phyloP scores from a whole-genome alignment of 495 filamentous ascomycete genomes.

The Penicillium cinerascens region DNA sequence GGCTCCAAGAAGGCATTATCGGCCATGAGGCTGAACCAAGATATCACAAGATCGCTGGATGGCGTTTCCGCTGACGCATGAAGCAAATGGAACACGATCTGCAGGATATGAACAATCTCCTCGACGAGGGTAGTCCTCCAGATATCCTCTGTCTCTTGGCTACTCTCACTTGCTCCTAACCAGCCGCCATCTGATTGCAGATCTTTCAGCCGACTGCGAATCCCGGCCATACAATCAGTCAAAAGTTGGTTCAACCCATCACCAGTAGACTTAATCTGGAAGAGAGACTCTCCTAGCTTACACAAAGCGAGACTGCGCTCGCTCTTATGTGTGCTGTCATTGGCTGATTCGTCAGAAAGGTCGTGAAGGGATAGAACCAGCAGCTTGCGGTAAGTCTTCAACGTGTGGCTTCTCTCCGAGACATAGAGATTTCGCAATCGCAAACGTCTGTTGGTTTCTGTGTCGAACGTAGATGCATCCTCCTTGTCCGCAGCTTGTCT shows the following conservation, averaged over 20 bases:
- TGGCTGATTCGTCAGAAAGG: slow-evolving; percentile 7
- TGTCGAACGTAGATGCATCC: slow-evolving; percentile 54
- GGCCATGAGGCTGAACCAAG: slow-evolving; percentile 72
- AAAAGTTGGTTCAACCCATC: slow-evolving; percentile 26
- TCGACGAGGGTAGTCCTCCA: slow-evolving; percentile 63
- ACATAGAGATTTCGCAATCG: slow-evolving; percentile 67
- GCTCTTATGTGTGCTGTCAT: not conserved
- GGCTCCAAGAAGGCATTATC: slow-evolving; percentile 61
- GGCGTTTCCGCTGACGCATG: slow-evolving; percentile 53
- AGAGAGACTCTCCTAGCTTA: slow-evolving; percentile 31
- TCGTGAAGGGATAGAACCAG: slow-evolving; percentile 34
- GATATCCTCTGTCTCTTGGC: slow-evolving; percentile 52
- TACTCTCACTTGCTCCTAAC: slow-evolving; percentile 43
- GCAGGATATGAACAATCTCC: slow-evolving; percentile 68
- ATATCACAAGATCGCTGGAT: slow-evolving; percentile 54
- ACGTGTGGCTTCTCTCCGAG: slow-evolving; percentile 54
- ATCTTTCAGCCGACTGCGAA: slow-evolving; percentile 42
- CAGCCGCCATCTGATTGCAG: slow-evolving; percentile 51
- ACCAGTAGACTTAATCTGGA: slow-evolving; percentile 27
- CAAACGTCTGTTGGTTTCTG: slow-evolving; percentile 51
- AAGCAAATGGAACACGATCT: slow-evolving; percentile 67
- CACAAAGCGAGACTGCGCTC: slow-evolving; percentile 23
- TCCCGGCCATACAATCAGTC: slow-evolving; percentile 41
- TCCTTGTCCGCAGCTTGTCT: slow-evolving; percentile 39
- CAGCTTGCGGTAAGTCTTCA: slow-evolving; percentile 45